Base-by-base conservation (phyloP, 768 basidiomycete genomes). In the Ramaria sp. region DNA sequence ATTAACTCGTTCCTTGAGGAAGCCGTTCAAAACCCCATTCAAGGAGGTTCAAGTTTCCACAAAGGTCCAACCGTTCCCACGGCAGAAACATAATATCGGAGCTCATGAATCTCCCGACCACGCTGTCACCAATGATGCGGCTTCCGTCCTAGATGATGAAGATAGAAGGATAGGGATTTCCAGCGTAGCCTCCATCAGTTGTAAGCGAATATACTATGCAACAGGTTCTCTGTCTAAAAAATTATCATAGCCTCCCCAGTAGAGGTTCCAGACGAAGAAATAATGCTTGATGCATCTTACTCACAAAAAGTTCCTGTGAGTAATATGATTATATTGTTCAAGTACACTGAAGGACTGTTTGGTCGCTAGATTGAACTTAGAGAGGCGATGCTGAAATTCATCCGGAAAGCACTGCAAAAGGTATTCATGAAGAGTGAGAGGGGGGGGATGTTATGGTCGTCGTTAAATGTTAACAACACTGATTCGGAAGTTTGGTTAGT, bases 11-110 rank as follows among this genome's bases (percentile, higher is more conserved):
- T 34, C 50, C 18, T 59, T 81, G 49, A 70, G 61, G 41, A 82
- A 78, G 61, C 81, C 81, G 2, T 75, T 74, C 61, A 74, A 70
- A 60, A 62, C 73, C 1, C 78, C 78, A 1, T 72, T 61, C 34
- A 60, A 55, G 34, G 60, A 54, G 13, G 61, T 64, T 69, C 73
- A 0, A 69, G 68, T 34, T 3, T 34, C 60, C 71, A 61, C 49
- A 62, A 61, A 0, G 63, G 66, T 6, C 48, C 39, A 16, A 24
- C 50, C 18, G 30, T 41, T 37, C n/a, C 20, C 28, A 36, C 48
- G 5, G 5, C 30, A 27, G 12, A 24, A 15, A 9, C 45, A 36
- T 24, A 39, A 10, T 13, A 25, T 18, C 15, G 27, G 22, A 20
- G 36, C 25, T 41, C n/a, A 7, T 22, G 39, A 41, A 16, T 12